A percentile compares a stretch with the other conserved stretches of the same genome.
These are phyloP conservation scores for Annulohypoxylon truncatum DNA, from an alignment of 2,329 filamentous ascomycete genomes.

Conservation along the genomic window DNA sequence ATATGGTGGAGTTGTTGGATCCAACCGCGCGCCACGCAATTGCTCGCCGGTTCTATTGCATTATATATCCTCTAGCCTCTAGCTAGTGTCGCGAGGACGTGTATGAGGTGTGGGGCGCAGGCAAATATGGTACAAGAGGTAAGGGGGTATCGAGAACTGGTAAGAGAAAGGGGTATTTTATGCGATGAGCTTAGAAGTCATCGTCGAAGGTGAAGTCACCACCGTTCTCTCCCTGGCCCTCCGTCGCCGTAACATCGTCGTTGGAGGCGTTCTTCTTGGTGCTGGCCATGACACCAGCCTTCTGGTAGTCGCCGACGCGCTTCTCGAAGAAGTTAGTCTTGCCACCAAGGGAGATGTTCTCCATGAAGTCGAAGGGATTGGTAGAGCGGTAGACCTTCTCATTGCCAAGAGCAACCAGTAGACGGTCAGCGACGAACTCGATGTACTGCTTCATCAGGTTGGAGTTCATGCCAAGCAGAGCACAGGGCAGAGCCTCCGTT, in stretches of 20 bases:
- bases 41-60: conserved; percentile 35
- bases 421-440: conserved; percentile 97
- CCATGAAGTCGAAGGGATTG: conserved; percentile 99
- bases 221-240: conserved; percentile 68
- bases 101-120: background rate
- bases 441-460: conserved; percentile 99
- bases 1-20: conserved; percentile 7
- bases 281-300: conserved; percentile 97
- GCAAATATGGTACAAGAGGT: conserved; percentile 28
- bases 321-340: conserved; percentile 99
- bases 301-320: conserved; percentile 99
- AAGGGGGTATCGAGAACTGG: conserved; percentile 44
- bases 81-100: background rate
- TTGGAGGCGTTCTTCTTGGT: conserved; percentile 72
- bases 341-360: conserved; percentile 97
- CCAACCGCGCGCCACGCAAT: conserved; percentile 29
- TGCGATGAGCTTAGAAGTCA: conserved; percentile 78
- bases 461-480: conserved; percentile 96
- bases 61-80: conserved; percentile 23
- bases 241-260: conserved; percentile 59
- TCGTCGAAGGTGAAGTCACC: conserved; percentile 95
- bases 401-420: conserved; percentile 92
- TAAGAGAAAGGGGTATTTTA: conserved; percentile 24
- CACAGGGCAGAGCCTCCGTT: conserved; percentile 92
- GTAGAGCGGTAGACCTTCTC: conserved; percentile 90